Evolutionary conservation across 352 stramenopile genomes (phyloP).

Genomic region (Globisporangium canariense): DNA sequence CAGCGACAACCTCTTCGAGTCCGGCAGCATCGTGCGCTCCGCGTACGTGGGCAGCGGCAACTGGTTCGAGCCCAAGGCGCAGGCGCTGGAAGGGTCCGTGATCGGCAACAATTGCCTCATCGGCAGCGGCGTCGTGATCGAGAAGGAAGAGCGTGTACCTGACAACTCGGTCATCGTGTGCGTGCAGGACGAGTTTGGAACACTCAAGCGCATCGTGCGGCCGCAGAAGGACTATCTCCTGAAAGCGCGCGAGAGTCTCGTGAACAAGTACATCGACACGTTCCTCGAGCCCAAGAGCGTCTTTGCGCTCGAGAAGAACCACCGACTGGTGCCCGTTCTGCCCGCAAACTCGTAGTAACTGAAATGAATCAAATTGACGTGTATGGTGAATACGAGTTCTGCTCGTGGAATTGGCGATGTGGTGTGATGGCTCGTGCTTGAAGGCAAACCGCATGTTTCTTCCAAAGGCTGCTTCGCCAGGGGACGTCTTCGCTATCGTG

Average conservation of each 20-base stretch:
- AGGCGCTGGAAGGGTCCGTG: constrained; percentile 43
- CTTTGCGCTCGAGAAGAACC: constrained; percentile 77
- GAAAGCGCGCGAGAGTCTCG: constrained; percentile 44
- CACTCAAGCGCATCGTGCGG: constrained; percentile 39
- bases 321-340: constrained; percentile 45
- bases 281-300: constrained; percentile 71
- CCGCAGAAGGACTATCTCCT: constrained; percentile 66
- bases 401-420: no score
- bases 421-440: neutral
- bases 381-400: neutral
- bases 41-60: constrained; percentile 57
- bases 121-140: constrained; percentile 74
- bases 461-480: no score
- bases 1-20: constrained; percentile 76
- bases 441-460: no score
- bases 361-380: neutral
- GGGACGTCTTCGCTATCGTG: no score
- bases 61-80: constrained; percentile 74
- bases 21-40: constrained; percentile 61
- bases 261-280: constrained; percentile 72
- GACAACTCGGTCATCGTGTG: constrained; percentile 77
- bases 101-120: constrained; percentile 83
- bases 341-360: neutral
- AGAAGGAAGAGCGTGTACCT: constrained; percentile 46
- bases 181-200: constrained; percentile 32